These are phyloP conservation scores for Brassica balearica DNA, from an alignment of 441 rosid species.

Conservation along the genomic window DNA sequence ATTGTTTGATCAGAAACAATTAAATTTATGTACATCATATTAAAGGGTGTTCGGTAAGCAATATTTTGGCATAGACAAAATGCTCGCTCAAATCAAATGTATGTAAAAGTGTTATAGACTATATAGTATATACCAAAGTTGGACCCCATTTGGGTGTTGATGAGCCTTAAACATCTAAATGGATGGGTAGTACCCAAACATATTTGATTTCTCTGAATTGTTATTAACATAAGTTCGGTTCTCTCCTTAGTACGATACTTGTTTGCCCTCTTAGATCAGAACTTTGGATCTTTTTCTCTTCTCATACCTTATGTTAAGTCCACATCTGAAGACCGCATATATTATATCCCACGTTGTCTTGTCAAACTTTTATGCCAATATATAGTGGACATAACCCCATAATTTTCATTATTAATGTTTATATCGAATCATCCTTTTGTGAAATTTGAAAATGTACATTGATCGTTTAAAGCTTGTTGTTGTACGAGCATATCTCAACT, in stretches of 20 bases:
- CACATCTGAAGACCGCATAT: slow-evolving; percentile 39
- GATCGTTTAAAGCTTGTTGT: background rate
- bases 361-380: slow-evolving; percentile 40
- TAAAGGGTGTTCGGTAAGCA: background rate
- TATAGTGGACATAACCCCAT: slow-evolving; percentile 35
- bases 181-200: slow-evolving; percentile 41
- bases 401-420: slow-evolving; percentile 26
- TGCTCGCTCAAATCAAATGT: slow-evolving; percentile 9
- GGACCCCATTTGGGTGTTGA: slow-evolving; percentile 43
- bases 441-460: slow-evolving; percentile 39
- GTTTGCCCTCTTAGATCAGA: slow-evolving; percentile 44
- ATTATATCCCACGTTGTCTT: slow-evolving; percentile 37
- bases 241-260: slow-evolving; percentile 37
- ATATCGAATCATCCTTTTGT: slow-evolving; percentile 40
- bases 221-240: slow-evolving; percentile 42
- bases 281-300: background rate
- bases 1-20: background rate
- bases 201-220: slow-evolving; percentile 40
- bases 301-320: slow-evolving; percentile 39
- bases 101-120: slow-evolving; percentile 21
- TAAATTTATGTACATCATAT: background rate
- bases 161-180: slow-evolving; percentile 45
- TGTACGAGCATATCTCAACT: background rate
- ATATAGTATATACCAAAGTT: slow-evolving; percentile 28
- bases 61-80: too few species aligned